Conservation (phyloP, 495 filamentous ascomycete species). For the Filosporella fistucella region DNA sequence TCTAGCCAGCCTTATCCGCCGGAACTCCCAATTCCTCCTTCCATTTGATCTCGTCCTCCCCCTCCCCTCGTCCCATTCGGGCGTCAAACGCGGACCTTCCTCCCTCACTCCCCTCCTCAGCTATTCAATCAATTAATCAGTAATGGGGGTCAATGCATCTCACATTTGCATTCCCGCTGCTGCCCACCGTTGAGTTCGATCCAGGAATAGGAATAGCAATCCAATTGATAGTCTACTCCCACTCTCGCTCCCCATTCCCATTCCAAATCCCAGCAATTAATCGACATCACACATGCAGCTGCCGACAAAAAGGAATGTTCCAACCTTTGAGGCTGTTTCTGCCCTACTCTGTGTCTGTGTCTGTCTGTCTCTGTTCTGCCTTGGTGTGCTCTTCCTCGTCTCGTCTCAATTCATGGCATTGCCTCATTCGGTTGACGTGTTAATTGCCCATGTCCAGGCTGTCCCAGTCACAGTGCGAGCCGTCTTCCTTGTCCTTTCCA, state of each 20-base stretch:
- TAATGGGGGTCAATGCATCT: conserved; percentile 1
- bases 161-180: conserved; percentile 6
- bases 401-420: neutral
- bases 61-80: neutral
- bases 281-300: neutral
- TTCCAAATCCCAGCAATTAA: neutral
- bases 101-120: too few relatives aligned
- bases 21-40: neutral
- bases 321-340: too few relatives aligned
- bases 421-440: conserved; percentile 7
- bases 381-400: neutral
- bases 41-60: neutral
- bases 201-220: too few relatives aligned
- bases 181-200: neutral
- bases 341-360: too few relatives aligned
- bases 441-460: too few relatives aligned
- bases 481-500: too few relatives aligned
- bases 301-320: too few relatives aligned
- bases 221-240: neutral
- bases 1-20: neutral
- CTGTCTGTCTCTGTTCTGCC: too few relatives aligned
- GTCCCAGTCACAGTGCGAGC: too few relatives aligned
- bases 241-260: neutral
- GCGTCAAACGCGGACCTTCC: neutral
- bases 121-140: neutral